phyloP scores from a whole-genome alignment of 306 rosid genomes.

The Astragalus membranaceus region DNA sequence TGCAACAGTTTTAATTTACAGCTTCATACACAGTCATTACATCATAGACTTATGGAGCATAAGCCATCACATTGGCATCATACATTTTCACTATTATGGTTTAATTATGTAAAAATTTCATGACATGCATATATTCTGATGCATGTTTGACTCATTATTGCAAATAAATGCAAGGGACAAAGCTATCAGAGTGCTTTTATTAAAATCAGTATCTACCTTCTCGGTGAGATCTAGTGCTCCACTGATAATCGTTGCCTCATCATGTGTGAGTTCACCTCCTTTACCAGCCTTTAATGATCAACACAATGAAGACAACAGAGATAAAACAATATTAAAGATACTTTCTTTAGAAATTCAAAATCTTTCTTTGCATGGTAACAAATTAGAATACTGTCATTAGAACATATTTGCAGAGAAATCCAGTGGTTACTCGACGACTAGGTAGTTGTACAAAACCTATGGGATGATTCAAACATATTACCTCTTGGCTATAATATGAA shows the following conservation, averaged over 20 bases:
- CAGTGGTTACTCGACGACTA: background rate
- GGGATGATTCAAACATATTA: slow-evolving; percentile 43
- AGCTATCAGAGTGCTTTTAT: background rate
- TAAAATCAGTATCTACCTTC: slow-evolving; percentile 42
- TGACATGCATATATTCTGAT: background rate
- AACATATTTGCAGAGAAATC: slow-evolving; percentile 4
- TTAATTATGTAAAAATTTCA: background rate
- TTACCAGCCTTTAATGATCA: slow-evolving; percentile 69
- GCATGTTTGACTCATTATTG: background rate
- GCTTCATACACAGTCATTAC: background rate
- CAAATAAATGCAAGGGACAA: background rate
- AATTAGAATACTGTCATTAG: background rate
- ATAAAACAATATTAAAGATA: background rate
- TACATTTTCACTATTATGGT: background rate
- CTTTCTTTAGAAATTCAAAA: background rate
- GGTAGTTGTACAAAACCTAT: slow-evolving; percentile 45
- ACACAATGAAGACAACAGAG: slow-evolving; percentile 3
- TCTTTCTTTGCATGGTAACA: background rate
- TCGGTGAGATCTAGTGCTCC: slow-evolving; percentile 93
- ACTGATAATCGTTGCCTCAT: slow-evolving; percentile 88
- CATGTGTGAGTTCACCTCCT: slow-evolving; percentile 97
- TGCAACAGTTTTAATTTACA: background rate
- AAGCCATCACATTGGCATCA: background rate
- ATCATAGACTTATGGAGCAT: background rate
- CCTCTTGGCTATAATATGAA: slow-evolving; percentile 88